Base-by-base conservation (phyloP, 2,329 filamentous ascomycete species). In the Geosmithia putterillii region DNA sequence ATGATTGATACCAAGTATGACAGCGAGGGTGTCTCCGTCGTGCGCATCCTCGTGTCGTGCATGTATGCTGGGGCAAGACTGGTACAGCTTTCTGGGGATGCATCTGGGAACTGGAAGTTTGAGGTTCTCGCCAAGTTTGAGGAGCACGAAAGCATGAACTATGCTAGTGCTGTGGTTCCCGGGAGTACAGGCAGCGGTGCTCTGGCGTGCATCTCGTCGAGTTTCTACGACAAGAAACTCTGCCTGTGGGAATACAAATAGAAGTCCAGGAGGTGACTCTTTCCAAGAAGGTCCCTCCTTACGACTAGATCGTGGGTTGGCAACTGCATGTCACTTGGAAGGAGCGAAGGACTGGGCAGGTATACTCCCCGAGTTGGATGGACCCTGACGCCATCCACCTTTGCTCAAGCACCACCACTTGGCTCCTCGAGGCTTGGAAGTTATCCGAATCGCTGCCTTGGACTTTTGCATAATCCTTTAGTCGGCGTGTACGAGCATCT, bases 81-180 rank as follows among this genome's bases (percentile, higher is more conserved):
- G n/a, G 54, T 83, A 7, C 63, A 69, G 35, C 53, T 77, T 17
- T 47, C 51, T 9, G 57, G 63, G 21, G 55, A 57, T 1, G 52
- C 61, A 1, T 60, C 48, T 46, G 23, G 37, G 12, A 48, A 49
- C 17, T 87, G 81, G 74, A 55, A 54, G 1, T 80, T 92, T 45
- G 65, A 73, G 38, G 68, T 90, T 1, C 51, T 89, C 40, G 80
- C 74, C 0, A 74, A 71, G 42, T 94, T 94, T 54, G 83, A 86
- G 51, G 84, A 90, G 57, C 88, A 95, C 57, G 70, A 84, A 63
- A 95, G 87, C 58, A 95, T 95, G 87, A 95, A 94, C 54, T 96
- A 96, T 58, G 89, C 83, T 7, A 86, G 83, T 52, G 88, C 89
- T 60, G 74, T 79, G 46, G 70, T 74, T 50, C 70, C 70, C 2